Conservation (phyloP, 306 rosid species). For the Styphnolobium japonicum region DNA sequence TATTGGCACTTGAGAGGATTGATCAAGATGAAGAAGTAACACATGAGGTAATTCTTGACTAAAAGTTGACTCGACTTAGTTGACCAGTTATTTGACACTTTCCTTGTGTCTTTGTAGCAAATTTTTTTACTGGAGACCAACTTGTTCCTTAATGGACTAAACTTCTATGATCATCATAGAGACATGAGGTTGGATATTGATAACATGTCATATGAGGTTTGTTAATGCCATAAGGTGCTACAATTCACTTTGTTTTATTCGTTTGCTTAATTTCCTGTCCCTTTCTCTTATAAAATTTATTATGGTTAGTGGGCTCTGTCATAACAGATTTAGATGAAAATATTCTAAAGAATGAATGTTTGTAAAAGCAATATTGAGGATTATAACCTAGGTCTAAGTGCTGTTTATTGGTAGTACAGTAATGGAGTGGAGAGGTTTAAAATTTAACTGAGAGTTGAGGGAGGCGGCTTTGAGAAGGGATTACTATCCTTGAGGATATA, state of each 20-base stretch:
- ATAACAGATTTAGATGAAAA: not conserved
- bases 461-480: conserved; percentile 9
- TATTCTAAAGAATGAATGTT: not conserved
- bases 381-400: not conserved
- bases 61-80: not conserved
- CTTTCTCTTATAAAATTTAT: not conserved
- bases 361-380: not conserved
- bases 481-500: not conserved
- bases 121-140: conserved; percentile 63
- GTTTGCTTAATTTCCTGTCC: not conserved
- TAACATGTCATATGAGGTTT: conserved; percentile 93
- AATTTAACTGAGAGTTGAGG: not conserved
- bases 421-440: not conserved
- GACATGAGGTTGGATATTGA: conserved; percentile 93
- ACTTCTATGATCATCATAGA: conserved; percentile 71
- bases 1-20: conserved; percentile 76
- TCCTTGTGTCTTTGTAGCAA: conserved; percentile 59
- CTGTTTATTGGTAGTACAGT: not conserved
- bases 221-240: conserved; percentile 19
- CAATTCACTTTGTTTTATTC: not conserved
- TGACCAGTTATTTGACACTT: conserved; percentile 20
- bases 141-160: conserved; percentile 49
- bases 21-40: conserved; percentile 76
- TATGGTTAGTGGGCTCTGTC: not conserved
- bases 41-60: conserved; percentile 55